A percentile compares a stretch with the other conserved stretches of the same genome.
Conservation (phyloP, 192 early-diverging fungal species). For the Coemansia sp. region DNA sequence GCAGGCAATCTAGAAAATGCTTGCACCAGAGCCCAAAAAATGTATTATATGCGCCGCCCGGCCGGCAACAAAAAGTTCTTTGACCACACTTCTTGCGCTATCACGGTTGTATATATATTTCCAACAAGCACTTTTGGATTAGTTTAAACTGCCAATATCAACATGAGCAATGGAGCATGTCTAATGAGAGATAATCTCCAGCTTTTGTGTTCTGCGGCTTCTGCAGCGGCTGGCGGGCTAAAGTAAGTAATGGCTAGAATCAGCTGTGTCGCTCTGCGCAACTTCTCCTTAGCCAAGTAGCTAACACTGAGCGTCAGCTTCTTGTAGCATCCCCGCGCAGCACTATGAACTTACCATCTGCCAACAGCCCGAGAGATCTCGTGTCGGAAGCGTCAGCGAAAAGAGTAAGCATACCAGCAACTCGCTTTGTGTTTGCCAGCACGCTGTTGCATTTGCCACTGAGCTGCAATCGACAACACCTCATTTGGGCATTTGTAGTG, state of each 20-base stretch:
- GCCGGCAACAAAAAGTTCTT: background rate
- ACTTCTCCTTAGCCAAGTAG: background rate
- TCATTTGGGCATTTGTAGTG: slow-evolving; percentile 15
- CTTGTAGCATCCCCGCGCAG: slow-evolving; percentile 8
- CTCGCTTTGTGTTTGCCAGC: background rate
- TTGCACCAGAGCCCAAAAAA: background rate
- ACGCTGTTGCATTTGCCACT: background rate
- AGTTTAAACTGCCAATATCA: background rate
- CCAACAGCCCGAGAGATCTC: slow-evolving; percentile 86
- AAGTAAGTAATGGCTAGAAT: background rate
- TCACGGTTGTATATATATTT: background rate
- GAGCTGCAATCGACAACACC: background rate
- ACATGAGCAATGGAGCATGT: slow-evolving; percentile 4
- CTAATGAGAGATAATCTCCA: slow-evolving; percentile 30
- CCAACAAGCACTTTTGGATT: background rate
- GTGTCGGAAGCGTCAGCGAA: slow-evolving; percentile 87
- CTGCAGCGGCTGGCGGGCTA: slow-evolving; percentile 12
- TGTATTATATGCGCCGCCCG: background rate
- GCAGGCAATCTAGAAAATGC: background rate
- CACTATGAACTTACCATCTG: slow-evolving; percentile 61
- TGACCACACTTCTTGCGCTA: background rate
- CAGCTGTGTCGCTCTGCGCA: too few species aligned
- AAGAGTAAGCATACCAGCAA: slow-evolving; percentile 62
- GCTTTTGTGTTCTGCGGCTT: slow-evolving; percentile 48
- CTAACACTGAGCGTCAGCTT: background rate